Base-by-base conservation (phyloP, 202 grass and related monocot genomes). In the Setaria viridis region DNA sequence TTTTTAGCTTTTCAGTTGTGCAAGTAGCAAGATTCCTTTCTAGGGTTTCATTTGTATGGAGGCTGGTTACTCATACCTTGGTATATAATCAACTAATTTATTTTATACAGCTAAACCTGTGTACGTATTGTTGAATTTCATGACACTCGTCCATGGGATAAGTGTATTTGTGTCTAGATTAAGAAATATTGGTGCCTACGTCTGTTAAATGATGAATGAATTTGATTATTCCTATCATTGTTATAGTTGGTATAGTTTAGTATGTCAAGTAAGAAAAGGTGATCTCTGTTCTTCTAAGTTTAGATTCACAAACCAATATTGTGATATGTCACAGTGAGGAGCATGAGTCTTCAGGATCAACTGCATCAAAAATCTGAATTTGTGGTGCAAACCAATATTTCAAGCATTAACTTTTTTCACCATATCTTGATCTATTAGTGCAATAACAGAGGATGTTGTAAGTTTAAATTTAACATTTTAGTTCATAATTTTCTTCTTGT, bases 251-350 rank as follows among this genome's bases (percentile, higher is more conserved):
- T 60, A 70, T 58, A 49, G 50, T 68, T 79, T 33, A 37, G n/a
- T 45, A 15, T 65, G 25, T 62, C 30, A 32, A 32, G 14, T 32
- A 62, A 49, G 4, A 19, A 81, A 5, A 63, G 10, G 4, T 16
- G 3, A 29, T 73, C 12, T 49, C 30, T 20, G 11, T 49, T 29
- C 0, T 58, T 85, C 34, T 15, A 14, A 9, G 7, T 63, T 30
- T 32, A 63, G 60, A 79, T 68, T 49, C 33, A 80, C 14, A 19
- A 69, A 76, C 51, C 4, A 12, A 41, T 58, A 84, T 80, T 19
- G 9, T 63, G 15, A 80, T 50, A 67, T 19, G 58, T 67, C 41
- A 15, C 25, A 29, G 41, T 66, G 25, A 65, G 11, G 12, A 72
- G 16, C 4, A 83, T 9, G 3, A 20, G 9, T 5, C 45, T 71